Evolutionary conservation across 2,329 filamentous ascomycete genomes (phyloP).

Genomic region (Aspergillus sp.): DNA sequence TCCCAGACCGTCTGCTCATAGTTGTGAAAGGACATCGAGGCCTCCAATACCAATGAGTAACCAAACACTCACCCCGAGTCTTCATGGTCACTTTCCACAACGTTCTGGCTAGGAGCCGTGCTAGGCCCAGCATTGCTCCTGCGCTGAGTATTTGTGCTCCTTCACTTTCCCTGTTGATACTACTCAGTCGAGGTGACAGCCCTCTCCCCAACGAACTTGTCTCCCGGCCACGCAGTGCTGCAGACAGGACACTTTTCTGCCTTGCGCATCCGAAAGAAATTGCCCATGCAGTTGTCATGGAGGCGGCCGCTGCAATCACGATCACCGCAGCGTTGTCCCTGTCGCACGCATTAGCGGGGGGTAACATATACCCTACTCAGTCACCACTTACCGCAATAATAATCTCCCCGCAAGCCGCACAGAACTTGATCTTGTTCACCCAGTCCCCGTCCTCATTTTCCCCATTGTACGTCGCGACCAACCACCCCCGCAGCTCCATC

Average conservation of each 20-base stretch:
- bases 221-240: constrained; percentile 42
- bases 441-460: constrained; percentile 43
- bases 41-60: neutral
- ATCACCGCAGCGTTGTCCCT: constrained; percentile 66
- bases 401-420: constrained; percentile 80
- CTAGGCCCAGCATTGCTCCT: constrained; percentile 6
- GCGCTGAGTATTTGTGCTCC: constrained; percentile 12
- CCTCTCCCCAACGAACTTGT: constrained; percentile 45
- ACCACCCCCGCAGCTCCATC: constrained; percentile 75
- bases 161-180: constrained; percentile 17
- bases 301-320: constrained; percentile 59
- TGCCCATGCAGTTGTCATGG: constrained; percentile 66
- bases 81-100: neutral
- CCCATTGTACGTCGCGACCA: constrained; percentile 86
- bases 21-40: neutral
- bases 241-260: constrained; percentile 56
- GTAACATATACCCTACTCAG: constrained; percentile 1
- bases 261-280: constrained; percentile 60
- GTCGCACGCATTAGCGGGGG: constrained; percentile 4
- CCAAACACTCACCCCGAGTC: neutral
- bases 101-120: neutral
- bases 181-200: constrained; percentile 30
- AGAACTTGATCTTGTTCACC: constrained; percentile 72
- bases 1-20: neutral
- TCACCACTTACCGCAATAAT: constrained; percentile 57